Conservation (phyloP, 2,329 filamentous ascomycete species). For the Didymella exigua region DNA sequence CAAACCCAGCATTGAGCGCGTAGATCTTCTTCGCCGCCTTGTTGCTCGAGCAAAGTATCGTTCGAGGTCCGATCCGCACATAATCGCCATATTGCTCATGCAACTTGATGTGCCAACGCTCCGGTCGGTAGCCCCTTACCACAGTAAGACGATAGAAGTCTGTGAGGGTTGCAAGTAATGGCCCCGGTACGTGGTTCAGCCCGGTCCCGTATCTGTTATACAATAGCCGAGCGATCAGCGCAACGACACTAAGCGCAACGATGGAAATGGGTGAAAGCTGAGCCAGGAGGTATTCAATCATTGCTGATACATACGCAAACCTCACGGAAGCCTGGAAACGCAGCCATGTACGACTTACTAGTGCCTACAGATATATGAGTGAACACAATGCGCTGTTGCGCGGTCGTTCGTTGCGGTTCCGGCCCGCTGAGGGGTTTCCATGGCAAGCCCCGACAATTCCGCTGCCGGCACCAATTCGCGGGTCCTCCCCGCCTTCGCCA, state of each 20-base stretch:
- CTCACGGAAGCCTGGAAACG: not conserved
- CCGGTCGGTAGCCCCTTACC: slow-evolving; percentile 61
- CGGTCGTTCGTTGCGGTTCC: not conserved
- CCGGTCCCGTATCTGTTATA: slow-evolving; percentile 5
- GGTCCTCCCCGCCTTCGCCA: not conserved
- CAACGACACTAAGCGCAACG: not conserved
- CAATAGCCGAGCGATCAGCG: slow-evolving; percentile 1
- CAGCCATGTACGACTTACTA: not conserved
- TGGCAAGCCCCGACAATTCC: not conserved
- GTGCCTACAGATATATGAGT: not conserved
- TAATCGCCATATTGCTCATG: slow-evolving; percentile 76
- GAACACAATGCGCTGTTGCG: not conserved
- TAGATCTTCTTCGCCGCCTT: slow-evolving; percentile 50
- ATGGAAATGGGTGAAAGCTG: not conserved
- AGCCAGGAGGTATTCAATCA: not conserved
- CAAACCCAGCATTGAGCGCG: slow-evolving; percentile 17
- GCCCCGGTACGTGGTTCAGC: slow-evolving; percentile 62
- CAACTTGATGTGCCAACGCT: slow-evolving; percentile 52
- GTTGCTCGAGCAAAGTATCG: slow-evolving; percentile 74
- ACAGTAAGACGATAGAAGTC: slow-evolving; percentile 74
- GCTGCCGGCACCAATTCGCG: not conserved
- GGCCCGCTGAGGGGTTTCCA: slow-evolving; percentile 8
- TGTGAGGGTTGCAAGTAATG: slow-evolving; percentile 67
- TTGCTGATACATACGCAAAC: not conserved
- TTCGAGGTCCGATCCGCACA: slow-evolving; percentile 79